phyloP scores from a whole-genome alignment of 1,284 basidiomycete species.

The Amylostereum areolatum region DNA sequence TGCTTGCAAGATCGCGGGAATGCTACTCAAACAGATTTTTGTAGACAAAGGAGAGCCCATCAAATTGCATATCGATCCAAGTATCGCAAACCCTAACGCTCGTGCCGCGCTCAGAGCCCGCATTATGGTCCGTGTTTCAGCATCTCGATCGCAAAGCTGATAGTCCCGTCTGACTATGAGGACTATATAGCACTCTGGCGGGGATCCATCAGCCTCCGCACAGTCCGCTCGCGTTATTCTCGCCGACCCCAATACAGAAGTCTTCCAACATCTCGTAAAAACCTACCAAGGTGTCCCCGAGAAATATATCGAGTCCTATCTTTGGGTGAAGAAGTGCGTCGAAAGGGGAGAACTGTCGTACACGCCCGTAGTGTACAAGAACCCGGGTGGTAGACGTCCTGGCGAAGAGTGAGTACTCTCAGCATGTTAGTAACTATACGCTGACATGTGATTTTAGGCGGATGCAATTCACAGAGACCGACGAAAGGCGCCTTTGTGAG shows the following conservation, averaged over 20 bases:
- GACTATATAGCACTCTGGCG: constrained; percentile 60
- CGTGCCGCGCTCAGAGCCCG: constrained; percentile 54
- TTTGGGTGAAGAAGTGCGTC: constrained; percentile 78
- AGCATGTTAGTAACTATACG: constrained; percentile 3
- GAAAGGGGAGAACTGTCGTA: constrained; percentile 56
- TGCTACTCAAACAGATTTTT: constrained; percentile 69
- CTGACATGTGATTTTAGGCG: constrained; percentile 37
- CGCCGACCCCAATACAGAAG: constrained; percentile 68
- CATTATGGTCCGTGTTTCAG: constrained; percentile 50
- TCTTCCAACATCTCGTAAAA: constrained; percentile 65
- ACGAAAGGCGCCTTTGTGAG: constrained; percentile 62
- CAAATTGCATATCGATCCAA: constrained; percentile 70
- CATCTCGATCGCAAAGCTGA: no score
- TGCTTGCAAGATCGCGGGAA: constrained; percentile 68
- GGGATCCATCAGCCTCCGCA: constrained; percentile 59
- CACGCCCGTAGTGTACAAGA: constrained; percentile 72
- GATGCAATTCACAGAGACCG: constrained; percentile 67
- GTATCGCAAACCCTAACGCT: constrained; percentile 69
- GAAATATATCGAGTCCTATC: constrained; percentile 70
- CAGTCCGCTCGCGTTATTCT: constrained; percentile 68
- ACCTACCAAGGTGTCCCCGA: constrained; percentile 56
- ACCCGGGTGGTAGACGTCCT: constrained; percentile 70
- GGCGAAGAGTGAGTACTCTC: constrained; percentile 65
- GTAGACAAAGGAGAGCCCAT: constrained; percentile 55
- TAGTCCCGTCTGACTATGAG: no score